A percentile compares a stretch with the other conserved stretches of the same genome.
Evolutionary conservation across 108 stramenopile genomes (phyloP).

Genomic region (Chaetoceros muelleri): DNA sequence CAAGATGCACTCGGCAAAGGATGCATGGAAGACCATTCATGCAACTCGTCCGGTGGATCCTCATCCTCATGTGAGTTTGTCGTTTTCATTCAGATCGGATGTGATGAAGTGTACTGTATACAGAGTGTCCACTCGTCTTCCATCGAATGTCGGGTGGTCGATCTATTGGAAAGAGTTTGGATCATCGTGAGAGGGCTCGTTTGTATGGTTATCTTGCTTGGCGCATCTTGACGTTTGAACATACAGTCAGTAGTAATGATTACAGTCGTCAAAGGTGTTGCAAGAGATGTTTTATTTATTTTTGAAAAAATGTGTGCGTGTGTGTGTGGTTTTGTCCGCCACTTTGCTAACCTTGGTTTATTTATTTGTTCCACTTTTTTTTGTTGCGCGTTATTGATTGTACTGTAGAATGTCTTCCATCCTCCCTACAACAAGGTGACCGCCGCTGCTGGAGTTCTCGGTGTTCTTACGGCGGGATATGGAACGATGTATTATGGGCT

Average conservation of each 20-base stretch:
- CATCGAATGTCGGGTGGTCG: slow-evolving; percentile 17
- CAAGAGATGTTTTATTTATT: slow-evolving; percentile 5
- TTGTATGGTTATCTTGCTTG: too few relatives aligned
- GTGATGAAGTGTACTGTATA: too few relatives aligned
- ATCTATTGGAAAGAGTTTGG: too few relatives aligned
- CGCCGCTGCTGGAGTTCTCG: slow-evolving; percentile 14
- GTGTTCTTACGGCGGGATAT: slow-evolving; percentile 34
- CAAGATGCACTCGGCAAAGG: slow-evolving; percentile 74
- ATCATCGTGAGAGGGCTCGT: too few relatives aligned
- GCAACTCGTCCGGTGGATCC: slow-evolving; percentile 47
- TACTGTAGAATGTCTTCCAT: slow-evolving; percentile 31
- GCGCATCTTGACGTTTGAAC: too few relatives aligned
- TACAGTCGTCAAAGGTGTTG: too few relatives aligned
- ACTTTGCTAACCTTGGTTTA: not conserved
- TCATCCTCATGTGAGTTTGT: slow-evolving; percentile 36
- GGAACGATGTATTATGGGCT: slow-evolving; percentile 64
- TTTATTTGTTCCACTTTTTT: slow-evolving; percentile 5
- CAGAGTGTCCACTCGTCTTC: slow-evolving; percentile 43
- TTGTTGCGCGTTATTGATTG: slow-evolving; percentile 1
- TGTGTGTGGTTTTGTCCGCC: not conserved
- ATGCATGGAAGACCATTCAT: slow-evolving; percentile 44
- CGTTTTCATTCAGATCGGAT: too few relatives aligned
- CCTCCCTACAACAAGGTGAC: slow-evolving; percentile 23
- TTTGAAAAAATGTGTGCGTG: slow-evolving; percentile 1
- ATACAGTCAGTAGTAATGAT: too few relatives aligned